Conservation (phyloP, 2,329 filamentous ascomycete species). For the Ophiostoma himal-ulmi region DNA sequence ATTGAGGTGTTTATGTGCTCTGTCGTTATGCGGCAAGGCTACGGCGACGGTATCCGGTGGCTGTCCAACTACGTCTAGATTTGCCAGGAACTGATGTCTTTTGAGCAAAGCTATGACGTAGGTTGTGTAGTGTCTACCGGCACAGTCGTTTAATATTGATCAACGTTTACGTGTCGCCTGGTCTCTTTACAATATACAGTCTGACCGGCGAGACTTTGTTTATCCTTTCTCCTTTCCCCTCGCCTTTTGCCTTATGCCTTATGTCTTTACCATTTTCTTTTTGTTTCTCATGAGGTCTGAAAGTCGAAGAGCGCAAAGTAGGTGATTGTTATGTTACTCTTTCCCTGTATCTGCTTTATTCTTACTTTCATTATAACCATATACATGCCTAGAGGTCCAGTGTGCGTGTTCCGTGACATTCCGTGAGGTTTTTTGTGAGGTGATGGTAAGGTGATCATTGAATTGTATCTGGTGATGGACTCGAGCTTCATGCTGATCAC, state of each 20-base stretch:
- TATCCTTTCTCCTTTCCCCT: neutral
- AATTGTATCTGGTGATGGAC: neutral
- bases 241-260: neutral
- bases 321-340: slow-evolving; percentile 10
- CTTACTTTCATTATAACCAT: slow-evolving; percentile 1
- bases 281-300: neutral
- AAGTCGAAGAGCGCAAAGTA: slow-evolving; percentile 4
- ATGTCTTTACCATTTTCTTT: neutral
- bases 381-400: neutral
- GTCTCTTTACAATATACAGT: neutral
- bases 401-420: neutral
- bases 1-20: slow-evolving; percentile 99
- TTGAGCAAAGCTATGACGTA: neutral
- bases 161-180: neutral
- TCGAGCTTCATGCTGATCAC: neutral
- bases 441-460: neutral
- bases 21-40: slow-evolving; percentile 95
- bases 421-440: neutral
- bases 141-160: neutral
- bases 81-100: neutral
- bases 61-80: slow-evolving; percentile 81
- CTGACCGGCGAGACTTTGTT: neutral
- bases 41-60: slow-evolving; percentile 88
- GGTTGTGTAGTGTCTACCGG: neutral
- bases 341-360: slow-evolving; percentile 3